Evolutionary conservation across 345 rosid species (phyloP), one percentile per base, ranked within the genome.

Genomic region (Kernera saxatilis): DNA sequence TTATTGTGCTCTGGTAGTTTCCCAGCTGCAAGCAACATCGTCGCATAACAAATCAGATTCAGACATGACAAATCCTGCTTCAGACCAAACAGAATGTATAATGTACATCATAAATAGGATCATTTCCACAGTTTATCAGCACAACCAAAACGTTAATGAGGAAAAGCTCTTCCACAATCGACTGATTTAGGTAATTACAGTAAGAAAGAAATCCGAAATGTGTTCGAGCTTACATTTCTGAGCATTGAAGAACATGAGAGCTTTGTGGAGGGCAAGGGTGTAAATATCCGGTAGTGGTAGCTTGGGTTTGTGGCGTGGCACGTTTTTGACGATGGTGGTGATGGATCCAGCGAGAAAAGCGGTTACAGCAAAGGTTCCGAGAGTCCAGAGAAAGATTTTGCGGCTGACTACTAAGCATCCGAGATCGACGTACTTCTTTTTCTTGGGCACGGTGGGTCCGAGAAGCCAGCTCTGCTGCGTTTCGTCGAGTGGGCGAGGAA

Each of bases 401-500:
- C 94, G 91, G 79, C 96, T 87, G 58, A 91, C 91, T 64, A 89
- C 85, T 83, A 91, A 78, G 74, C 92, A 93, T 0, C 98, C 98
- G 21, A 93, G 86, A 83, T 93, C 94, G 5, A 91, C 98, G 48
- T 93, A 88, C 75, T 82, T 87, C 84, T 91, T 93, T 88, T 91
- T 93, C 87, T 93, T 85, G 70, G 80, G 81, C 82, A 81, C 92
- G 0, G 82, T 52, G 0, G 96, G 98, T 10, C 92, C 94, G 3
- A 93, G 87, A 4, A 93, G 79, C 98, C 98, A 93, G 78, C 98
- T 93, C 81, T 87, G 96, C 76, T 93, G 98, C 5, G 96, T 93
- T 79, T 91, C 96, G 40, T 91, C 98, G 11, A 93, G 78, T 0
- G 94, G 85, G 1, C 94, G 81, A 6, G 74, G 79, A 14, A 83